Evolutionary conservation across 257 asterid genomes (phyloP).

Genomic region (Paraleonurus japonicus): DNA sequence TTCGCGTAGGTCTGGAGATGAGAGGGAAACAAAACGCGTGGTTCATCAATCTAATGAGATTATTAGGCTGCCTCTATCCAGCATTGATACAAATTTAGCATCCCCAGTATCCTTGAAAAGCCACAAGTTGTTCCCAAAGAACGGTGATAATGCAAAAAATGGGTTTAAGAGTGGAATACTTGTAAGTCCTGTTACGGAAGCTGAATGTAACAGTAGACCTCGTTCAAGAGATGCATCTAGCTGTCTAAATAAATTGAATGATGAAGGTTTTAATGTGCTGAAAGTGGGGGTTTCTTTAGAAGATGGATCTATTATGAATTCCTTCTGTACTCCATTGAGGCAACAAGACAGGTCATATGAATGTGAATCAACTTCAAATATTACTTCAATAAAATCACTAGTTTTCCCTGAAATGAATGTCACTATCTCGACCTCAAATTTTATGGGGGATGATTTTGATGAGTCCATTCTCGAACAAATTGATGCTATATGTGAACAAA

Average conservation of each 20-base stretch:
- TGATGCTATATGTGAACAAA: conserved; percentile 71
- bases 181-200: conserved; percentile 30
- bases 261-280: conserved; percentile 25
- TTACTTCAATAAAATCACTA: conserved; percentile 38
- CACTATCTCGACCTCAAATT: conserved; percentile 27
- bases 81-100: conserved; percentile 43
- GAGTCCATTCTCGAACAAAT: conserved; percentile 71
- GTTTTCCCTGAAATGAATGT: conserved; percentile 29
- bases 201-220: conserved; percentile 16
- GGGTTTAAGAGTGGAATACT: conserved; percentile 26
- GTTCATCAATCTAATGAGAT: conserved; percentile 25
- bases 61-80: conserved; percentile 58
- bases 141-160: conserved; percentile 15
- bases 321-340: conserved; percentile 38
- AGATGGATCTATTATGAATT: conserved; percentile 24
- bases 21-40: conserved; percentile 29
- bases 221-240: conserved; percentile 21
- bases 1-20: conserved; percentile 39
- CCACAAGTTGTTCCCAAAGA: conserved; percentile 22
- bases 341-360: conserved; percentile 34
- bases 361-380: conserved; percentile 19
- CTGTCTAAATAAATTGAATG: conserved; percentile 20
- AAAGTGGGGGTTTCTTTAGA: conserved; percentile 23
- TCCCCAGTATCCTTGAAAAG: conserved; percentile 27
- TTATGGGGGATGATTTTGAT: conserved; percentile 63